These are phyloP conservation scores for Pythium aristosporum DNA, from an alignment of 352 stramenopile genomes.

Conservation along the genomic window DNA sequence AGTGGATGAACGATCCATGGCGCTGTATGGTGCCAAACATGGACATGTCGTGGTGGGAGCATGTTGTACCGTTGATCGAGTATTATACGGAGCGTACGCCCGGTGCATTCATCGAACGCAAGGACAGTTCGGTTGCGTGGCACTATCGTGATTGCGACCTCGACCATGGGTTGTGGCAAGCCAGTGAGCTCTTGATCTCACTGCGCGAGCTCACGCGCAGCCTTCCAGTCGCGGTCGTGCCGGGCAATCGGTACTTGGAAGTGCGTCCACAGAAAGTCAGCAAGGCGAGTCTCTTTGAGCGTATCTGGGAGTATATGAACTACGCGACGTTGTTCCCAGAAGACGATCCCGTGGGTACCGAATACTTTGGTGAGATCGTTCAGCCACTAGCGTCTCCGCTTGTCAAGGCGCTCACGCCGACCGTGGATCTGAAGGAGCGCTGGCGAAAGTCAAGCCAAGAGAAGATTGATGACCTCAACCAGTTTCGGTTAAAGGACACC, in stretches of 20 bases:
- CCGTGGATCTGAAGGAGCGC: constrained; percentile 18
- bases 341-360: constrained; percentile 58
- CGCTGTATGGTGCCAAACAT: constrained; percentile 81
- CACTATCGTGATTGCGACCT: constrained; percentile 89
- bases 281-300: constrained; percentile 77
- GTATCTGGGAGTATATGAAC: constrained; percentile 87
- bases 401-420: constrained; percentile 32
- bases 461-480: constrained; percentile 15
- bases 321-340: constrained; percentile 62
- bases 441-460: constrained; percentile 27
- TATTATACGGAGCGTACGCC: constrained; percentile 86
- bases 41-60: constrained; percentile 78
- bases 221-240: constrained; percentile 70
- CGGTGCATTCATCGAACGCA: constrained; percentile 80
- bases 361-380: constrained; percentile 71
- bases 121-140: constrained; percentile 87
- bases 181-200: constrained; percentile 84
- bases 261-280: constrained; percentile 79
- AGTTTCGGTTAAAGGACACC: constrained; percentile 20
- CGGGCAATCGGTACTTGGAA: constrained; percentile 74
- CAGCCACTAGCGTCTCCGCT: constrained; percentile 46
- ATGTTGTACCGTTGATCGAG: constrained; percentile 73
- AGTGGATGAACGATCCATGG: constrained; percentile 72
- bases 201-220: constrained; percentile 73
- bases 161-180: constrained; percentile 88